Conservation (phyloP, 2,329 filamentous ascomycete genomes). For the Fusarium tuaranense region DNA sequence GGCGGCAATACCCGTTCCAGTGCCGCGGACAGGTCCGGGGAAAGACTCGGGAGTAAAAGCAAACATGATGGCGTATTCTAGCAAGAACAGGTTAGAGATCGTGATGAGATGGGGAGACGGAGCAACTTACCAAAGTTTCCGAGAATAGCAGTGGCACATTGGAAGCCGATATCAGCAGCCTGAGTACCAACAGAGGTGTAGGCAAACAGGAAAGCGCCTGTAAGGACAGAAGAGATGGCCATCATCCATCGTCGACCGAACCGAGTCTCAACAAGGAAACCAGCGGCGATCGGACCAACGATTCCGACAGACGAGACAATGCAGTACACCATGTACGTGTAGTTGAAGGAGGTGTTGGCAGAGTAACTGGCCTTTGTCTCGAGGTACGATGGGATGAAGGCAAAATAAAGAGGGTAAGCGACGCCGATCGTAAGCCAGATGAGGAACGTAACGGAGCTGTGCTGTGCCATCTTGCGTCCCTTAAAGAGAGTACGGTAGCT, state of each 20-base stretch:
- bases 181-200: conserved; percentile 53
- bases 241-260: conserved; percentile 59
- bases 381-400: conserved; percentile 60
- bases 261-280: conserved; percentile 54
- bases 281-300: conserved; percentile 55
- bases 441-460: conserved; percentile 52
- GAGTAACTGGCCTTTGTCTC: conserved; percentile 50
- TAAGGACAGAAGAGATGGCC: conserved; percentile 54
- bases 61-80: conserved; percentile 35
- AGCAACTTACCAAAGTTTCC: conserved; percentile 50
- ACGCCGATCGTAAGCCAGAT: conserved; percentile 61
- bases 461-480: conserved; percentile 47
- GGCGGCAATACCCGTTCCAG: conserved; percentile 61
- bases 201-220: conserved; percentile 57
- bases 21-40: conserved; percentile 64
- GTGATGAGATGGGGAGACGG: background rate
- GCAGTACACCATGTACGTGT: conserved; percentile 52
- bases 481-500: conserved; percentile 50
- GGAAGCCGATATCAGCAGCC: conserved; percentile 49
- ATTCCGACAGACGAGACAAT: conserved; percentile 54
- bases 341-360: conserved; percentile 39
- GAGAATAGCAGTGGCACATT: conserved; percentile 54
- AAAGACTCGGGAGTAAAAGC: conserved; percentile 66
- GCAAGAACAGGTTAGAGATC: background rate
- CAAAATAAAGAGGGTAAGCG: conserved; percentile 60